Evolutionary conservation across 805 yeast species (phyloP).

Genomic region (Candida bentonensis): DNA sequence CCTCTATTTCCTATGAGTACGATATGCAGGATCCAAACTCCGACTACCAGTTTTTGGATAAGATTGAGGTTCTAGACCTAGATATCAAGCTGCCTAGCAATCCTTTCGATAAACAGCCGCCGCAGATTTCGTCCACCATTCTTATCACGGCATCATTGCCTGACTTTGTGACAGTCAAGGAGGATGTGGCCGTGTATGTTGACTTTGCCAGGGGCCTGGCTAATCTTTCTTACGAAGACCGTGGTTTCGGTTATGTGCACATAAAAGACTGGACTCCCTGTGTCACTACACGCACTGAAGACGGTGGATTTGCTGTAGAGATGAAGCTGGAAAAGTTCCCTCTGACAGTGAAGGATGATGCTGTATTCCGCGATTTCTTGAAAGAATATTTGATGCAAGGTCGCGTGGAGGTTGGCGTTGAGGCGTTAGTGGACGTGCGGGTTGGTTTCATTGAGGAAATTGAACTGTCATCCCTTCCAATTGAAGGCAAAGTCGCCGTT

Average conservation of each 20-base stretch:
- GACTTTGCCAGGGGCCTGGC: constrained; percentile 29
- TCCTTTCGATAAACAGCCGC: constrained; percentile 7
- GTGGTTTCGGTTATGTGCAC: constrained; percentile 31
- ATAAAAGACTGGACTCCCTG: constrained; percentile 34
- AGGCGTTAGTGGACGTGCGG: constrained; percentile 26
- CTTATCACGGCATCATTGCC: constrained; percentile 16
- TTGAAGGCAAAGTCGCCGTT: constrained; percentile 13
- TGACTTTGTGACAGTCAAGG: constrained; percentile 10
- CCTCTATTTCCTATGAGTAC: constrained; percentile 5
- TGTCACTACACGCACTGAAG: constrained; percentile 12
- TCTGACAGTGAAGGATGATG: constrained; percentile 27
- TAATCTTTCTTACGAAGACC: constrained; percentile 25
- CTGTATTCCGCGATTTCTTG: constrained; percentile 30
- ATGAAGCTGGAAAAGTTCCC: constrained; percentile 30
- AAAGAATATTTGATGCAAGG: constrained; percentile 30
- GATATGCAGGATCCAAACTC: constrained; percentile 13
- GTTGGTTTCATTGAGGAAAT: constrained; percentile 23
- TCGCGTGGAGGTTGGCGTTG: constrained; percentile 22
- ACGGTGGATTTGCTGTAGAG: constrained; percentile 22
- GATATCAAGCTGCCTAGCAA: constrained; percentile 9
- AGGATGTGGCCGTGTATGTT: constrained; percentile 19
- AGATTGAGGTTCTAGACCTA: constrained; percentile 14
- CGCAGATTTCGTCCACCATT: constrained; percentile 15
- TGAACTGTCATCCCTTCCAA: constrained; percentile 9
- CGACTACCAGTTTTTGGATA: constrained; percentile 16